Percentiles rank a stretch among this genome's conserved stretches.
Conservation (phyloP, 1,284 basidiomycete genomes). For the Laetiporus sulphureus region DNA sequence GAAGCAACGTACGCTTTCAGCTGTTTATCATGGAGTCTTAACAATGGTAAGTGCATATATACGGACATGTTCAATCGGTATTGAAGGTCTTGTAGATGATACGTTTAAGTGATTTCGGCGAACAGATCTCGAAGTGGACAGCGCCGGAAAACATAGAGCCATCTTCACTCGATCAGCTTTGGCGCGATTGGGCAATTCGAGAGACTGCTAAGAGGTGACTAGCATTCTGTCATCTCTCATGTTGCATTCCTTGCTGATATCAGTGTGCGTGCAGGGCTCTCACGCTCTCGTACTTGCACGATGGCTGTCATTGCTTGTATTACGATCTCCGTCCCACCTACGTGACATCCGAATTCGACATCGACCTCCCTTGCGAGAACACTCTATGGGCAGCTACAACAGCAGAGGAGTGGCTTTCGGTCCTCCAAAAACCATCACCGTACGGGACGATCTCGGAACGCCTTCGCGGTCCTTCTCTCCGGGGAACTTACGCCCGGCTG, state of each 20-base stretch:
- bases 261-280: constrained; percentile 32
- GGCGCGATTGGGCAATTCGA: constrained; percentile 49
- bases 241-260: background rate
- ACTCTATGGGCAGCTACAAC: constrained; percentile 43
- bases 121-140: constrained; percentile 38
- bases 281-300: constrained; percentile 48
- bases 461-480: constrained; percentile 36
- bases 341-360: constrained; percentile 37
- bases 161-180: constrained; percentile 33
- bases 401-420: constrained; percentile 42
- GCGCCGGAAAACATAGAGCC: constrained; percentile 33
- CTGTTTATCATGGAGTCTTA: constrained; percentile 31
- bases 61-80: too few relatives aligned
- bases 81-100: too few relatives aligned
- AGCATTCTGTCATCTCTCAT: too few relatives aligned
- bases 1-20: constrained; percentile 28
- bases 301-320: constrained; percentile 47
- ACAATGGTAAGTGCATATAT: constrained; percentile 30
- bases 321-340: constrained; percentile 46
- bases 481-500: constrained; percentile 32
- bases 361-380: constrained; percentile 50
- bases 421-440: constrained; percentile 35
- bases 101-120: constrained; percentile 40
- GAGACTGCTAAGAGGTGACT: constrained; percentile 52
- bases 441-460: constrained; percentile 37